phyloP scores from a whole-genome alignment of 2,329 filamentous ascomycete species.

The Onygenales sp. region DNA sequence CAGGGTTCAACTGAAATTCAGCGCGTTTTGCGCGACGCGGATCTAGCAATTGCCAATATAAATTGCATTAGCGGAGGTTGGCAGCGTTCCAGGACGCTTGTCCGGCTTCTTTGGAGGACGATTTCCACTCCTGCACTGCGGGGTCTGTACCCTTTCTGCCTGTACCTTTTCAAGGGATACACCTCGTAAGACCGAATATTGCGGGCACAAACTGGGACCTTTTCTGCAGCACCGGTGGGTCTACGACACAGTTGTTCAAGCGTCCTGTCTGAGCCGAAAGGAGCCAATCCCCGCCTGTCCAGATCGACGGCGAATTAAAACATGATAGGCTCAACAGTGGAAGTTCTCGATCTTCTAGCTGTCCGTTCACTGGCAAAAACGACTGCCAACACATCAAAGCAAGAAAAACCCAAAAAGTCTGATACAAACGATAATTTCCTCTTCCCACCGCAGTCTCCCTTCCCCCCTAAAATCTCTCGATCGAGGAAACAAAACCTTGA shows the following conservation, averaged over 20 bases:
- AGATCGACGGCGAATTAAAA: slow-evolving; percentile 29
- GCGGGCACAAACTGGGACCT: slow-evolving; percentile 10
- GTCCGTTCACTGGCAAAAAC: slow-evolving; percentile 67
- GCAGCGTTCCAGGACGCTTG: slow-evolving; percentile 6
- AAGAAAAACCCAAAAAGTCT: slow-evolving; percentile 11
- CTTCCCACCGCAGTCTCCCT: slow-evolving; percentile 1
- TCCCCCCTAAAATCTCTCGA: slow-evolving; percentile 6
- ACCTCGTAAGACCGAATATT: slow-evolving; percentile 10
- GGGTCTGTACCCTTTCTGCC: slow-evolving; percentile 14
- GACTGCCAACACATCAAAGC: slow-evolving; percentile 76
- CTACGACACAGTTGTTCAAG: slow-evolving; percentile 9
- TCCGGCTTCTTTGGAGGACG: slow-evolving; percentile 5
- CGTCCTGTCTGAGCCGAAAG: slow-evolving; percentile 8
- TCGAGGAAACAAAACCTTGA: slow-evolving; percentile 2
- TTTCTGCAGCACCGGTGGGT: slow-evolving; percentile 15
- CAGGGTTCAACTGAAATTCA: slow-evolving; percentile 1
- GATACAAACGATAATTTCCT: slow-evolving; percentile 4
- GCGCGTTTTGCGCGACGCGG: slow-evolving; percentile 12
- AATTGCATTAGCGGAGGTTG: slow-evolving; percentile 13
- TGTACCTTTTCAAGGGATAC: slow-evolving; percentile 6
- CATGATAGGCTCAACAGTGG: slow-evolving; percentile 35
- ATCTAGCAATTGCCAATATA: slow-evolving; percentile 8
- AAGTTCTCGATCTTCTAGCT: slow-evolving; percentile 49
- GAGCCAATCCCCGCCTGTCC: slow-evolving; percentile 22
- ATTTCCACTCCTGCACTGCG: slow-evolving; percentile 18